Evolutionary conservation across 495 filamentous ascomycete genomes (phyloP).

Genomic region (Tuber borchii): DNA sequence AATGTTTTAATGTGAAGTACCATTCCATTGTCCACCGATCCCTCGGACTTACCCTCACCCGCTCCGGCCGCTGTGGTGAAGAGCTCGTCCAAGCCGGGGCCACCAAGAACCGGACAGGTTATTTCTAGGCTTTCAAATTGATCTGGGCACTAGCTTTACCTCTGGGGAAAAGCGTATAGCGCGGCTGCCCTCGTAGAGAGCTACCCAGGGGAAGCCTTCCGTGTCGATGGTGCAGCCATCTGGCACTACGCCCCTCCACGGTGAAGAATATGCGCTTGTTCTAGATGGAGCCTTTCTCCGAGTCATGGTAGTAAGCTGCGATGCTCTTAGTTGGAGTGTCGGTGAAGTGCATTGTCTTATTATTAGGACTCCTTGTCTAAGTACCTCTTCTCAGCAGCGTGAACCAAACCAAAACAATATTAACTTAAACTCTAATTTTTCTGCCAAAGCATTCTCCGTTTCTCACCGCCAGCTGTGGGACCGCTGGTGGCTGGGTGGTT

Average conservation of each 20-base stretch:
- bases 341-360: conserved; percentile 75
- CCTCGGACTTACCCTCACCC: conserved; percentile 55
- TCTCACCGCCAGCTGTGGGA: neutral
- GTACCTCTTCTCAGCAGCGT: neutral
- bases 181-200: conserved; percentile 64
- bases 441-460: neutral
- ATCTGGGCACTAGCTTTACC: conserved; percentile 61
- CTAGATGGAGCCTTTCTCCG: conserved; percentile 54
- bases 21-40: conserved; percentile 57
- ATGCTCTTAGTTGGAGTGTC: conserved; percentile 69
- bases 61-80: conserved; percentile 57
- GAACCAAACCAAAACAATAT: neutral
- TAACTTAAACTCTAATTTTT: neutral
- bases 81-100: conserved; percentile 53
- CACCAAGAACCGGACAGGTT: conserved; percentile 67
- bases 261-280: conserved; percentile 64
- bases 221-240: conserved; percentile 70
- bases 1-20: conserved; percentile 66
- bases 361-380: conserved; percentile 49
- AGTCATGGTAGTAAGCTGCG: conserved; percentile 67
- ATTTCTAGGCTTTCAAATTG: conserved; percentile 58
- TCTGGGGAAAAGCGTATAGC: conserved; percentile 61
- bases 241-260: conserved; percentile 55
- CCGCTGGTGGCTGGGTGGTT: neutral
- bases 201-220: conserved; percentile 68